Evolutionary conservation across 75 land plant genomes (phyloP).

Genomic region (Selaginella moellendorffii): DNA sequence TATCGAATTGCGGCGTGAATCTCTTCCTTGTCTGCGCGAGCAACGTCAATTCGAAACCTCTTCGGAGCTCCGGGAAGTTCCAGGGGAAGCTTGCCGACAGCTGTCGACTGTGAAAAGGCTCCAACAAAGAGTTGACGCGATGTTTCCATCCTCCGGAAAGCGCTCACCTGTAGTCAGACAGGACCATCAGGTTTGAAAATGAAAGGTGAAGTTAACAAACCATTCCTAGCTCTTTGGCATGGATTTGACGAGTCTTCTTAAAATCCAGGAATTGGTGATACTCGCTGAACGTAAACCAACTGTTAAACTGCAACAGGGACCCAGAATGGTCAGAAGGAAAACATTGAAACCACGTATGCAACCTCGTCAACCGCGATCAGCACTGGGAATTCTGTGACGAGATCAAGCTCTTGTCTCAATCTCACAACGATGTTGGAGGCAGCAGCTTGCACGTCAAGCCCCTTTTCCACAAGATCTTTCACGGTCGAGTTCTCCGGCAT

Average conservation of each 20-base stretch:
- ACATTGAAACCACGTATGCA: not conserved
- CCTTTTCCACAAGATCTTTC: constrained; percentile 62
- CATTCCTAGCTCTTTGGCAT: constrained; percentile 73
- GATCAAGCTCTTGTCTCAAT: constrained; percentile 71
- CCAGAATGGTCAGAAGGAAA: not conserved
- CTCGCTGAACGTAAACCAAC: constrained; percentile 91
- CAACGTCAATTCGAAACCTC: constrained; percentile 50
- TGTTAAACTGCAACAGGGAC: constrained; percentile 54
- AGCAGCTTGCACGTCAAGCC: constrained; percentile 61
- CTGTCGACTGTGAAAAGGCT: constrained; percentile 92
- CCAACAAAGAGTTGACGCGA: constrained; percentile 63
- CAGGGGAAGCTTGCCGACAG: constrained; percentile 74
- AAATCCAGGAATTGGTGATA: constrained; percentile 39
- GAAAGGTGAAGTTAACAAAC: too few species aligned
- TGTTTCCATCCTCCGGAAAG: constrained; percentile 76
- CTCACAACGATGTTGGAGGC: constrained; percentile 80
- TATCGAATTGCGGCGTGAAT: constrained; percentile 62
- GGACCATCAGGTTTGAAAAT: too few species aligned
- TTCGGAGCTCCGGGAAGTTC: constrained; percentile 74
- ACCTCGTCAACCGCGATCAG: constrained; percentile 90
- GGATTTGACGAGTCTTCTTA: constrained; percentile 44
- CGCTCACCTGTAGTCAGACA: constrained; percentile 82
- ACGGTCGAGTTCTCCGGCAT: constrained; percentile 63
- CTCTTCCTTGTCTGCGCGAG: constrained; percentile 55
- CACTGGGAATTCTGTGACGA: constrained; percentile 78